phyloP scores from a whole-genome alignment of 129 eudicot genomes.

The Flaveria robusta region DNA sequence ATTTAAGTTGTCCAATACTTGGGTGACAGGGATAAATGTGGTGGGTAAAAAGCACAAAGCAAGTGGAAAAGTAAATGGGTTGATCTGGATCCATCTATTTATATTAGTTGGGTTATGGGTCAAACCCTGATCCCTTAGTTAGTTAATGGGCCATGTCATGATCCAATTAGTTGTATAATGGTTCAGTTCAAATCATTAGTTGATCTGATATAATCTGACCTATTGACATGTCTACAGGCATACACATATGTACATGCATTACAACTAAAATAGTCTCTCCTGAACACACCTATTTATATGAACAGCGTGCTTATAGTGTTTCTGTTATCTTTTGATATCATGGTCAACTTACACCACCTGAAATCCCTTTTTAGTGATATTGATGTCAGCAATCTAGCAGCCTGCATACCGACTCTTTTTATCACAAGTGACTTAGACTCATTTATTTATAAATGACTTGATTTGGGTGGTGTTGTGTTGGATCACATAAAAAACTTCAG shows the following conservation, averaged over 20 bases:
- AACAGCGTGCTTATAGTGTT: not conserved
- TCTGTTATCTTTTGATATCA: not conserved
- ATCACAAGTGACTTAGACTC: not conserved
- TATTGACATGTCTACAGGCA: not conserved
- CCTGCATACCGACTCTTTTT: not conserved
- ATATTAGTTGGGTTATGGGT: not conserved
- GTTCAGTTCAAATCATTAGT: not conserved
- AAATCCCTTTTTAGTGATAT: not conserved
- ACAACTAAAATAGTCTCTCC: not conserved
- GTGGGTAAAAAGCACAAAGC: not conserved
- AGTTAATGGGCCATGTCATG: not conserved
- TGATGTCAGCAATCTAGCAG: not conserved
- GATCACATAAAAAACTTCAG: not conserved
- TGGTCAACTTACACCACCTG: not conserved
- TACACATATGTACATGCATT: not conserved
- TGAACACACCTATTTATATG: not conserved
- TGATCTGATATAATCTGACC: not conserved
- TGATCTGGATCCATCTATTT: not conserved
- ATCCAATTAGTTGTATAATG: not conserved
- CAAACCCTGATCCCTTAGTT: not conserved
- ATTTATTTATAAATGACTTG: not conserved
- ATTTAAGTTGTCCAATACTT: not conserved
- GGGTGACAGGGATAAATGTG: slow-evolving; percentile 1
- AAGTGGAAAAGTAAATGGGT: slow-evolving; percentile 10
- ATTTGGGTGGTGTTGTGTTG: slow-evolving; percentile 1